Base-by-base conservation (phyloP, 2,329 filamentous ascomycete species). In the Aspergillus sp. region DNA sequence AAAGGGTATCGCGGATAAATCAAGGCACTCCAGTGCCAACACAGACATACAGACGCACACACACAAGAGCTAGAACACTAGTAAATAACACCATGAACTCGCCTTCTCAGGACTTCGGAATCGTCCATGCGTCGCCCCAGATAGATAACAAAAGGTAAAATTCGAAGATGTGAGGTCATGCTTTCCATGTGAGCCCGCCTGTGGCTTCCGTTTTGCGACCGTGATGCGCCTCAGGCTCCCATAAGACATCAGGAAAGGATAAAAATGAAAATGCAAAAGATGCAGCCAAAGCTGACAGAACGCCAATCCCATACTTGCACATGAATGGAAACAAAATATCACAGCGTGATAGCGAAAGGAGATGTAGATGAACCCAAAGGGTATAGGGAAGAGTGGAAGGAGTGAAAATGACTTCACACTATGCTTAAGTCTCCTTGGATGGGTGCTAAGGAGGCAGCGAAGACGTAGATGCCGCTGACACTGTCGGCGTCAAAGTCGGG, bases 401-500 rank as follows among this genome's bases (percentile, higher is more conserved):
- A 10, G 23, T 30, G 25, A 4, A 11, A 21, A 23, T 21, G 17
- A 44, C 17, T 19, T 17, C 19, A 44, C 17, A 11, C 17, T 21
- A 1, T 17, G 23, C 25, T 5, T 10, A 55, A 38, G 57, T 58
- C 44, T 19, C 36, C 5, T 25, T n/a, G 8, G 6, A 8, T 13
- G 38, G 38, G 5, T 15, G 21, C 19, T 44, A 60, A 47, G 58
- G 42, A 27, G 47, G 64, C 21, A 75, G 69, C 38, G 73, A 76
- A 39, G 73, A 72, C 41, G 67, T 74, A n/a, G 75, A 76, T 6
- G 74, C 68, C 25, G 70, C 67, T 48, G 75, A 77, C 49, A 74
- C 57, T 2, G 74, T 75, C 10, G 75, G 75, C 25, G 70, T 76
- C 54, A 77, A 65, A 32, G 53, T 67, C 15, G 73, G 75, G 58